Evolutionary conservation across 1,139 yeast species (phyloP), one percentile per base, ranked within the genome.

Genomic region (Waltiozyma sp.): DNA sequence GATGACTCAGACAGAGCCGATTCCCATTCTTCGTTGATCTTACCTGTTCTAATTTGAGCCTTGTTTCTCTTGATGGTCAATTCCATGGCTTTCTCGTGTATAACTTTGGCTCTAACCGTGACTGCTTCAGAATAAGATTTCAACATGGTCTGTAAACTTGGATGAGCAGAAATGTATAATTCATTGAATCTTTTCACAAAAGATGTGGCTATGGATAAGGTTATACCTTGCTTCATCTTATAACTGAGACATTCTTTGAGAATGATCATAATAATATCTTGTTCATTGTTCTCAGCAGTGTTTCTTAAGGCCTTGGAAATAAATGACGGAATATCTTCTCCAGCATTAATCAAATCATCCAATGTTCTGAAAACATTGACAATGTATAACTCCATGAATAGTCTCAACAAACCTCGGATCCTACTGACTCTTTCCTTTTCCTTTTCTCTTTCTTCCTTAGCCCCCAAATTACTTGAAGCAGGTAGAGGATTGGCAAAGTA

Each of bases 11-110:
- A 73, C 38, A 72, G 61, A 40, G 68, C 71, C 1, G 57, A 61
- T 38, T 70, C 67, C 37, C 70, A 62, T 39, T 76, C 80, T 35
- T 80, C 86, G 24, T 75, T 60, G 5, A 75, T 59, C 49, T 72
- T 73, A 26, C 95, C 95, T 2, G 83, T 76, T 52, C 83, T 69
- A 42, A 83, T 72, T 41, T 81, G 76, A 2, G 80, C 74, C 43
- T 69, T 72, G 43, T 70, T 70, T 48, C 73, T 75, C 38, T 66
- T 66, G 19, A 62, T 57, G 15, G 63, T 64, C 24, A 70, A 55
- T 21, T 63, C 63, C 19, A 58, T 55, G 1, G 73, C 58, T 18
- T 59, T 55, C 26, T 59, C 56, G 42, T 72, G 68, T 28, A 70
- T 51, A 1, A 58, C 59, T 6, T 58, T 54, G 1, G 77, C 55